Conservation (phyloP, 2,329 filamentous ascomycete species). For the Myrmaecium sp. region DNA sequence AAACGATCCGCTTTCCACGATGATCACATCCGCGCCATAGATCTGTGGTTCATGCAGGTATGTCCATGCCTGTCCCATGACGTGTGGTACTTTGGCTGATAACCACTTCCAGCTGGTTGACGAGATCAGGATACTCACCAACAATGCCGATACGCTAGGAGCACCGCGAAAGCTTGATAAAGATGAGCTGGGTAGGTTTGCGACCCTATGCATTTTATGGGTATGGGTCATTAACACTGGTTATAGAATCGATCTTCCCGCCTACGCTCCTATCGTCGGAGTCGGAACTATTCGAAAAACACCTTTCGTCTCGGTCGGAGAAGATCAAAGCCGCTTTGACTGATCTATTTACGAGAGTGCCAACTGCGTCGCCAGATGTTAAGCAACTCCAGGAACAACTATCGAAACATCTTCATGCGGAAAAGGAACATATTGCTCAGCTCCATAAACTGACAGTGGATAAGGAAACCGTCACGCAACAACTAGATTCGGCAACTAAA, state of each 20-base stretch:
- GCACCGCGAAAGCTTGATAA: constrained; percentile 1
- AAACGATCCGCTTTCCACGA: constrained; percentile 71
- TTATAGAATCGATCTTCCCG: constrained; percentile 22
- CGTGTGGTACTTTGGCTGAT: constrained; percentile 11
- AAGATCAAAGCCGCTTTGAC: constrained; percentile 61
- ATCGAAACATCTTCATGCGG: constrained; percentile 55
- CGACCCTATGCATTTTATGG: too few species aligned
- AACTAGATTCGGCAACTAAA: constrained; percentile 73
- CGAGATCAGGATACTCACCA: constrained; percentile 28
- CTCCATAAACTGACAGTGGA: constrained; percentile 60
- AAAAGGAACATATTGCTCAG: constrained; percentile 67
- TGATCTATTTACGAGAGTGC: constrained; percentile 40
- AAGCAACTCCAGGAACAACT: constrained; percentile 59
- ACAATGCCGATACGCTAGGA: constrained; percentile 16
- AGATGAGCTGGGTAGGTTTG: too few species aligned
- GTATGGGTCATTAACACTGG: background rate
- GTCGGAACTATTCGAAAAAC: constrained; percentile 51
- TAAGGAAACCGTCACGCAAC: constrained; percentile 70
- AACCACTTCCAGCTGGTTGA: constrained; percentile 24
- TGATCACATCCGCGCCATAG: constrained; percentile 78
- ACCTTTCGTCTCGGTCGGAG: constrained; percentile 59
- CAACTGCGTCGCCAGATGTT: constrained; percentile 46
- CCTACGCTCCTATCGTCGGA: constrained; percentile 39
- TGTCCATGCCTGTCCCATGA: constrained; percentile 14
- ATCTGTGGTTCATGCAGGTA: constrained; percentile 91